Percentiles rank a stretch among this genome's conserved stretches.
Conservation (phyloP, 2,329 filamentous ascomycete genomes). For the Thermothelomyces thermophilus region DNA sequence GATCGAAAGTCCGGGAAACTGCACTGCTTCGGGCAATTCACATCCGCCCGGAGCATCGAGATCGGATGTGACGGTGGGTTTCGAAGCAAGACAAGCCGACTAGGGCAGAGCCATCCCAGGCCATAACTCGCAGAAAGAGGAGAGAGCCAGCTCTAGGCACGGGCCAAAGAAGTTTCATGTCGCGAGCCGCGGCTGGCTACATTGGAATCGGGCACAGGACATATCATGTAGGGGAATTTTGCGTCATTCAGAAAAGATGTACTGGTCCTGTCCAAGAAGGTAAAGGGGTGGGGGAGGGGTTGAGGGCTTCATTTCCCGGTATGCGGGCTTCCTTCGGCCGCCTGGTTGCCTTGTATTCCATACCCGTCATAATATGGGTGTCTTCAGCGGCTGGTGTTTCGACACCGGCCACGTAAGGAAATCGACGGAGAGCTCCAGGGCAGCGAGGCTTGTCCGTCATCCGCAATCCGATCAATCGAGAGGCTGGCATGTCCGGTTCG, state of each 20-base stretch:
- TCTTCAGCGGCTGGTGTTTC: neutral
- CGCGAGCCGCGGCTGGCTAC: neutral
- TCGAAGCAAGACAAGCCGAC: too few relatives aligned
- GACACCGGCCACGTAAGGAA: too few relatives aligned
- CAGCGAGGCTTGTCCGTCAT: too few relatives aligned
- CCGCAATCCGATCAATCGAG: too few relatives aligned
- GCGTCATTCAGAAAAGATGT: constrained; percentile 1
- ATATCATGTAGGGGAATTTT: neutral
- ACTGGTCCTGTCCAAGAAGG: neutral
- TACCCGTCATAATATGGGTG: too few relatives aligned
- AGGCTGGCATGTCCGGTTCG: too few relatives aligned
- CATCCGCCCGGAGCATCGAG: neutral
- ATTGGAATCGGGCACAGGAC: neutral
- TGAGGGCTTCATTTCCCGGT: neutral
- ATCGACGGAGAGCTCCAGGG: too few relatives aligned
- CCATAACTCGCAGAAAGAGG: neutral
- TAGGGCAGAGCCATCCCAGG: too few relatives aligned
- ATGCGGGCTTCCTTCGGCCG: neutral
- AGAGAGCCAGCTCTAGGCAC: too few relatives aligned
- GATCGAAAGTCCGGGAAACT: neutral
- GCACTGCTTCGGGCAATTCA: neutral
- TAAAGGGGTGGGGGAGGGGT: neutral
- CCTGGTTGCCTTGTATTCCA: neutral
- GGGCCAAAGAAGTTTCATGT: neutral
- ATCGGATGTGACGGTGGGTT: neutral